These are phyloP conservation scores for Trifolium pratense DNA, from an alignment of 306 rosid genomes.

Conservation along the genomic window DNA sequence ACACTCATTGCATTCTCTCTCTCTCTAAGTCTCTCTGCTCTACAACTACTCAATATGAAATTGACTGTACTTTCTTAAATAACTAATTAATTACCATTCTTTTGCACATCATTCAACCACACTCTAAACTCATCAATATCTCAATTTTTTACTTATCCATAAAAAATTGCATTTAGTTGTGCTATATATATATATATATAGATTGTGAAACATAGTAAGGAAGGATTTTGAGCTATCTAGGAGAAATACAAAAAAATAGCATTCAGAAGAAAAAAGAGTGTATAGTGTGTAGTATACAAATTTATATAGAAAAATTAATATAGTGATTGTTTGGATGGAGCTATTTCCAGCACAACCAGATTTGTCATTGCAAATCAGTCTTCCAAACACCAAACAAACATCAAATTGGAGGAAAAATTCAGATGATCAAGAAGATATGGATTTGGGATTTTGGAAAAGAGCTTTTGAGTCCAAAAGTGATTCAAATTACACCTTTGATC, in stretches of 20 bases:
- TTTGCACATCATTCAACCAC: background rate
- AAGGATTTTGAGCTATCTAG: background rate
- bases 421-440: constrained; percentile 52
- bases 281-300: no score
- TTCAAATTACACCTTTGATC: constrained; percentile 44
- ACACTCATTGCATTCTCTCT: constrained; percentile 74
- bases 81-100: constrained; percentile 29
- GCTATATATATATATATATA: background rate
- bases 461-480: constrained; percentile 62
- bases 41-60: constrained; percentile 66
- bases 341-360: constrained; percentile 96
- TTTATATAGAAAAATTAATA: no score
- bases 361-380: constrained; percentile 90
- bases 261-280: background rate
- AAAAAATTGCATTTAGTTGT: background rate
- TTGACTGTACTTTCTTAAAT: constrained; percentile 51
- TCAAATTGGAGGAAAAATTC: constrained; percentile 61
- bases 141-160: background rate
- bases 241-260: background rate
- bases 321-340: constrained; percentile 56
- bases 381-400: constrained; percentile 65
- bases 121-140: no score
- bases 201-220: background rate
- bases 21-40: constrained; percentile 54
- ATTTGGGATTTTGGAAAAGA: constrained; percentile 89